Conservation (phyloP, 306 rosid genomes). For the Aeschynomene evenia region DNA sequence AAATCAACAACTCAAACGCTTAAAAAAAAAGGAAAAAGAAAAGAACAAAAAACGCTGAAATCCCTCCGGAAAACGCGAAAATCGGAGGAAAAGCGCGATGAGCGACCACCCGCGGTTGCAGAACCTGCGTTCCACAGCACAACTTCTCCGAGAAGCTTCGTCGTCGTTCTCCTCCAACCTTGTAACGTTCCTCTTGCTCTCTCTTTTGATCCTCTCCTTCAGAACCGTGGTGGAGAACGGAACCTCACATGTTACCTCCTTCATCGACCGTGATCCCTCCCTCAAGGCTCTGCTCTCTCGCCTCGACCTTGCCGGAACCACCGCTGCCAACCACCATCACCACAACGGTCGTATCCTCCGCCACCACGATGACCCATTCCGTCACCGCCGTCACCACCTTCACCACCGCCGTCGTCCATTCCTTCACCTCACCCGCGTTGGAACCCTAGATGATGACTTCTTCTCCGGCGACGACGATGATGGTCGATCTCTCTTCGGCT, state of each 20-base stretch:
- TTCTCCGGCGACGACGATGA: slow-evolving; percentile 89
- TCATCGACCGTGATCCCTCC: slow-evolving; percentile 85
- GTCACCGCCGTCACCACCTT: slow-evolving; percentile 37
- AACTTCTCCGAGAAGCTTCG: slow-evolving; percentile 50
- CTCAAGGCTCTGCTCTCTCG: slow-evolving; percentile 72
- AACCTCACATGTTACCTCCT: slow-evolving; percentile 62
- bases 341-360: slow-evolving; percentile 16
- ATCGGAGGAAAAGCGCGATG: slow-evolving; percentile 49
- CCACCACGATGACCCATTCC: slow-evolving; percentile 17
- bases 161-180: slow-evolving; percentile 50
- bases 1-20: background rate
- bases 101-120: slow-evolving; percentile 61
- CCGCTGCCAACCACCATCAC: background rate
- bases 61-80: background rate
- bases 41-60: background rate
- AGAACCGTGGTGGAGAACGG: slow-evolving; percentile 74
- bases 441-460: slow-evolving; percentile 86
- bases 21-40: background rate
- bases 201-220: slow-evolving; percentile 74
- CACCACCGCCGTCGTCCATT: slow-evolving; percentile 58
- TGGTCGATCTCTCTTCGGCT: slow-evolving; percentile 58
- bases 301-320: slow-evolving; percentile 59
- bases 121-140: slow-evolving; percentile 60
- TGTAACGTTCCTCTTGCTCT: slow-evolving; percentile 69
- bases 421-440: slow-evolving; percentile 84